Conservation (phyloP, 2,329 filamentous ascomycete genomes). For the Talaromyces sp. region DNA sequence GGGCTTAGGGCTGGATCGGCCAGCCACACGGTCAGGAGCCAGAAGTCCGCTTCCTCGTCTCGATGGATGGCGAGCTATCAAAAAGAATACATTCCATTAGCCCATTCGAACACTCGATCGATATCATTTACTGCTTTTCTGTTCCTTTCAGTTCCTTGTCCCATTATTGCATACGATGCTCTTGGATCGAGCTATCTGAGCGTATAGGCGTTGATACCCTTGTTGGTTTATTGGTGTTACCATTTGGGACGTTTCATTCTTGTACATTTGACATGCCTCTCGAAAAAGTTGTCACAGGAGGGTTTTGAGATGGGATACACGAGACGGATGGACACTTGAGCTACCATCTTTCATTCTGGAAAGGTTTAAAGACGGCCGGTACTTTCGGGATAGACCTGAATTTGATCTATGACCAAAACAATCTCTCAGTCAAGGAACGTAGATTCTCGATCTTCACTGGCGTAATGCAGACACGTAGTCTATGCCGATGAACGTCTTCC, state of each 20-base stretch:
- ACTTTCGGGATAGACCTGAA: neutral
- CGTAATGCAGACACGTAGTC: neutral
- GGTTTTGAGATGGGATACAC: neutral
- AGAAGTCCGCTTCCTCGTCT: conserved; percentile 19
- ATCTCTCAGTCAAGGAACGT: neutral
- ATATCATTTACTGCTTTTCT: neutral
- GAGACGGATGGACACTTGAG: neutral
- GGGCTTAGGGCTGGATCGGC: conserved; percentile 14
- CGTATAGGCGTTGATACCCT: conserved; percentile 19
- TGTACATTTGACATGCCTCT: conserved; percentile 1
- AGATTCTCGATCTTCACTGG: neutral
- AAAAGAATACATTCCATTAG: conserved; percentile 18
- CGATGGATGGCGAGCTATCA: conserved; percentile 15
- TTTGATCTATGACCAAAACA: neutral
- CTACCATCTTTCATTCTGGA: neutral
- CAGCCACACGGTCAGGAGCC: conserved; percentile 17
- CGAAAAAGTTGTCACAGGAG: neutral
- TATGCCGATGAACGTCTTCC: neutral
- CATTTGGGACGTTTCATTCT: neutral
- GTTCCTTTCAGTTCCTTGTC: conserved; percentile 1
- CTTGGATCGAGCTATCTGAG: conserved; percentile 16
- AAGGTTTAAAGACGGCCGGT: neutral
- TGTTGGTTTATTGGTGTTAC: neutral
- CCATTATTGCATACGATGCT: conserved; percentile 17
- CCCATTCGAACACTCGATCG: neutral